Base-by-base conservation (phyloP, 2,329 filamentous ascomycete genomes). In the Daldinia eschscholtzii region DNA sequence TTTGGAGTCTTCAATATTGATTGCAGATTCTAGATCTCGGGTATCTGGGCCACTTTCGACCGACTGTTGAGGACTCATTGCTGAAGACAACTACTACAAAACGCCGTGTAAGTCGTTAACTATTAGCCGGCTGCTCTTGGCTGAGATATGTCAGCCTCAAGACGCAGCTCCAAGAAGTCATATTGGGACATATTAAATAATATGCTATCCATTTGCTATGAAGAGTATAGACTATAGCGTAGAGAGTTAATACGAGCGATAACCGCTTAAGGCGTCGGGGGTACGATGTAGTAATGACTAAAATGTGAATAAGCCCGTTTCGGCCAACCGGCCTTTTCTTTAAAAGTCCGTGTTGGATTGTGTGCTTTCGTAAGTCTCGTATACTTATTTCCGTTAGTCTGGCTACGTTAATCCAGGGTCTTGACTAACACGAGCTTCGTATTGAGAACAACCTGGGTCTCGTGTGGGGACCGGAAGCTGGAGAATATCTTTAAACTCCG, bases 401-500 rank as follows among this genome's bases (percentile, higher is more conserved):
- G 5, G 6, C 57, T 48, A 5, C 44, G 48, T 37, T 20, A 20
- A 23, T 33, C 12, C 10, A 1, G 10, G 39, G n/a, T 56, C 1
- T 26, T 1, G 3, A 37, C 46, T 62, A 62, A 52, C 53, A 53
- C 4, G 6, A 44, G 10, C 13, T 41, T 48, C 18, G 66, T 65
- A 68, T 10, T 30, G 12, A 15, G 4, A n/a, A 68, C 61, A 42
- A 50, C 12, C 4, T 30, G 12, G 35, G 13, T 39, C 23, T n/a
- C 12, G 15, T 46, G 30, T 53, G 58, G 64, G n/a, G 41, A 39
- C n/a, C 65, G 66, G 65, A 60, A 35, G 35, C 3, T 69, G 72
- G 72, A 50, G 61, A 71, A 68, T 72, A 68, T 70, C 42, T 56
- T 61, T 13, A 74, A 72, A 65, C 44, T 61, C 73, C 72, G 73